Evolutionary conservation across 2,329 filamentous ascomycete genomes (phyloP), one percentile per base, ranked within the genome.

Genomic region (Pseudogymnoascus sp.): DNA sequence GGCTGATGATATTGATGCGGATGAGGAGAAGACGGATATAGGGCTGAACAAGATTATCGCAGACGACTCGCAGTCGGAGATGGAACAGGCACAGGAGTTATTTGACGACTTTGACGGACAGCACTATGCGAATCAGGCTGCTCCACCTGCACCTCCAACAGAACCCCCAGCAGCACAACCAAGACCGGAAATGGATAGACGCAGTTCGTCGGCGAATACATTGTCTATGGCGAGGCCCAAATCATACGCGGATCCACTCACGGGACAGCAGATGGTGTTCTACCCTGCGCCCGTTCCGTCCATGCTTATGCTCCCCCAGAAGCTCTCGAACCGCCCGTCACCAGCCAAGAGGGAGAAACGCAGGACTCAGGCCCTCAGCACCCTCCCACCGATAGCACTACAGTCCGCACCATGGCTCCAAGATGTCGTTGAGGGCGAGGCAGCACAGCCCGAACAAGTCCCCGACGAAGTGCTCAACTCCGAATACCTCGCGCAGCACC

Each of bases 221-320:
- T 64, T 36, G 38, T 51, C 60, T 33, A 58, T 63, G 33, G 70
- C 66, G 21, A 73, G 77, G 60, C 78, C 84, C 9, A 80, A 82
- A 65, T 85, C 85, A 0, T 87, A 86, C 72, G 75, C 84, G 69
- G 80, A 87, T 70, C 84, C 84, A 1, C 78, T 81, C 27, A 87
- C 87, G 1, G 88, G 85, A 4, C 85, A 93, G 67, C 80, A 87
- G 68, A 96, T 97, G 90, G 85, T 96, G 8, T 97, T 88, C 75
- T 99, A 99, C 73, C 94, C 94, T 12, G 94, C 94, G 2, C 92
- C 91, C 1, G 94, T 99, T 2, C 94, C 94, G 2, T 87, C 89
- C 65, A 92, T 96, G 87, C 81, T 99, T 63, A 97, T 96, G 69
- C 78, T 99, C 10, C 94, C 94, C 0, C 91, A 92, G 48, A 90